A percentile compares a stretch with the other conserved stretches of the same genome.
phyloP scores from a whole-genome alignment of 2,329 filamentous ascomycete genomes.

The Colletotrichum horii region DNA sequence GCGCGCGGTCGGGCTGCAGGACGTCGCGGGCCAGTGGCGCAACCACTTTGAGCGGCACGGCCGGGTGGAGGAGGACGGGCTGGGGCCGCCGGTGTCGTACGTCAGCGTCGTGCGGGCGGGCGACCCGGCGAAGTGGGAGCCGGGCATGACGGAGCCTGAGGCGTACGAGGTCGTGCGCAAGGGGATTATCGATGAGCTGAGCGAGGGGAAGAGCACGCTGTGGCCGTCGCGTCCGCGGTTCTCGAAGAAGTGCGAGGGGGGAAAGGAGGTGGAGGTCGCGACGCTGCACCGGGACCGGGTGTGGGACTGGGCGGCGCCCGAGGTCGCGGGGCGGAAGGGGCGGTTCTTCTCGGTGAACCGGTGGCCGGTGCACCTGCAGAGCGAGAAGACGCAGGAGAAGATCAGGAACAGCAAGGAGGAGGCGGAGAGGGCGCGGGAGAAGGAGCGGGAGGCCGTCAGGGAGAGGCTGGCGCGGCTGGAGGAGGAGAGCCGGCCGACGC shows the following conservation, averaged over 20 bases:
- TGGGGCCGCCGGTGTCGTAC: constrained; percentile 25
- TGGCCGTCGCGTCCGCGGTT: constrained; percentile 40
- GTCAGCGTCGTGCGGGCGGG: constrained; percentile 35
- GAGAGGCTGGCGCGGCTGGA: neutral
- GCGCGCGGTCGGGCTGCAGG: constrained; percentile 14
- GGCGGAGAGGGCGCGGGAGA: neutral
- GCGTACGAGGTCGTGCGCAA: constrained; percentile 29
- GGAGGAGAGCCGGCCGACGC: neutral
- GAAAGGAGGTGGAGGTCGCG: constrained; percentile 18
- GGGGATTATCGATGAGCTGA: constrained; percentile 48
- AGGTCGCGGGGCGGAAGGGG: constrained; percentile 25
- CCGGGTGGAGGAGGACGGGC: neutral
- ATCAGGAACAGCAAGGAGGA: constrained; percentile 25
- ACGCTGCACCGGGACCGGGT: constrained; percentile 32
- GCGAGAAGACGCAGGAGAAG: constrained; percentile 27
- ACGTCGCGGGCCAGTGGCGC: constrained; percentile 18
- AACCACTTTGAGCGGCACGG: neutral
- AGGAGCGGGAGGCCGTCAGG: neutral
- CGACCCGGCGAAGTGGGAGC: constrained; percentile 28
- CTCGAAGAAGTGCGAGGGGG: constrained; percentile 21
- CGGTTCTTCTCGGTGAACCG: constrained; percentile 51
- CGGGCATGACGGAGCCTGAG: constrained; percentile 6
- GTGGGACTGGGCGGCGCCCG: constrained; percentile 39
- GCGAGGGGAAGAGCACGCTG: constrained; percentile 46
- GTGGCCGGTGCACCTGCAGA: constrained; percentile 52